Conservation (phyloP, 2,329 filamentous ascomycete species). For the Penicillium polonicum region DNA sequence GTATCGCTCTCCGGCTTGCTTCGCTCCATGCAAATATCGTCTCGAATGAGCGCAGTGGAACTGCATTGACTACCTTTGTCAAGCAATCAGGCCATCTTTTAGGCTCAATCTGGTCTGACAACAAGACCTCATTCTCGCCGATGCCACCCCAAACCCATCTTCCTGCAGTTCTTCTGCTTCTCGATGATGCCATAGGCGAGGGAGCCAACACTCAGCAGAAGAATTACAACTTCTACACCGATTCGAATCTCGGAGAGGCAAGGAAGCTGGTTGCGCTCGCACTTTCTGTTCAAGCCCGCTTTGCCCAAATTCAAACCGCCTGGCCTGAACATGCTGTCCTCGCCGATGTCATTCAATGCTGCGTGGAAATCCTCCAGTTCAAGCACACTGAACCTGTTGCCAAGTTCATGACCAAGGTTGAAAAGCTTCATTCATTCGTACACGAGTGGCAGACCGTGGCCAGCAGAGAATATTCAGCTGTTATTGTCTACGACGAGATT, state of each 20-base stretch:
- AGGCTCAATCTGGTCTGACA: slow-evolving; percentile 34
- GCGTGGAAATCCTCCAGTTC: slow-evolving; percentile 72
- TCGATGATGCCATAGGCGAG: slow-evolving; percentile 61
- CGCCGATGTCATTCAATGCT: slow-evolving; percentile 72
- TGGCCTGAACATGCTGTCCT: slow-evolving; percentile 78
- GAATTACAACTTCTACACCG: slow-evolving; percentile 85
- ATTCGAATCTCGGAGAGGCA: slow-evolving; percentile 73
- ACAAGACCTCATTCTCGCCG: slow-evolving; percentile 23
- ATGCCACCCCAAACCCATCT: slow-evolving; percentile 56
- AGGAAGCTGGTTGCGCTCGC: slow-evolving; percentile 70
- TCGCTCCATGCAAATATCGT: slow-evolving; percentile 56
- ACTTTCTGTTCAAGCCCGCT: slow-evolving; percentile 67
- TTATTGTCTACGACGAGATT: slow-evolving; percentile 69
- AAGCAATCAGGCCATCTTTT: slow-evolving; percentile 36
- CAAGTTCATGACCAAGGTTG: slow-evolving; percentile 78
- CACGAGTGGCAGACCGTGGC: slow-evolving; percentile 96
- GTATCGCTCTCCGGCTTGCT: slow-evolving; percentile 61
- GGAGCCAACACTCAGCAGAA: slow-evolving; percentile 45
- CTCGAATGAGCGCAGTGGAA: slow-evolving; percentile 28
- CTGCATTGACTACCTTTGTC: slow-evolving; percentile 35
- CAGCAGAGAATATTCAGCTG: slow-evolving; percentile 72
- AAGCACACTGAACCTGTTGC: slow-evolving; percentile 80
- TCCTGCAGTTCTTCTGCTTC: slow-evolving; percentile 62
- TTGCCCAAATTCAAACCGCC: slow-evolving; percentile 63
- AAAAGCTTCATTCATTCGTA: slow-evolving; percentile 80